Conservation (phyloP, 2,329 filamentous ascomycete genomes). For the Sarocladium oryzae region DNA sequence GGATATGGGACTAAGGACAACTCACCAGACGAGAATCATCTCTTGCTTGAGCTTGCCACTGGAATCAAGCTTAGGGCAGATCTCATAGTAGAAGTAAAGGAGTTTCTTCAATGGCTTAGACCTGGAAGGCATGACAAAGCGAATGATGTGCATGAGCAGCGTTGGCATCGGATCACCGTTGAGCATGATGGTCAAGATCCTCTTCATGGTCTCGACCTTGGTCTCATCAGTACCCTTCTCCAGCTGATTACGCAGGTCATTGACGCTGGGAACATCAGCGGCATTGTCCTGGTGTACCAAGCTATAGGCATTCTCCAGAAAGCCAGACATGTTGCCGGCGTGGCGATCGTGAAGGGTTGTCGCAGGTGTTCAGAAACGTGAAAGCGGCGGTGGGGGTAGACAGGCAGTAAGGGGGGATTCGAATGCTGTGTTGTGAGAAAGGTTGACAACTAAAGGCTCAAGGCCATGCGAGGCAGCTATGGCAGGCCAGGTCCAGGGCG, state of each 20-base stretch:
- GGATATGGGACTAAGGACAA: too few species aligned
- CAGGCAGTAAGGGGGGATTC: conserved; percentile 23
- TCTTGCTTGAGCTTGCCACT: conserved; percentile 97
- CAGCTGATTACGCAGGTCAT: conserved; percentile 86
- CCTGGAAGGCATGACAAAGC: conserved; percentile 98
- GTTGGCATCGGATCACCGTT: conserved; percentile 95
- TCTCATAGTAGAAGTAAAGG: conserved; percentile 98
- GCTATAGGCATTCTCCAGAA: conserved; percentile 92
- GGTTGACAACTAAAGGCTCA: conserved; percentile 11
- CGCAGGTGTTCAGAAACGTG: conserved; percentile 20
- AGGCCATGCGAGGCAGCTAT: conserved; percentile 23
- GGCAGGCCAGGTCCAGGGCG: conserved; percentile 22
- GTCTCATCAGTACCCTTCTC: conserved; percentile 91
- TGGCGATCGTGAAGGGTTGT: conserved; percentile 15
- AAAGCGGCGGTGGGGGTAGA: conserved; percentile 25
- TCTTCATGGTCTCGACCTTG: conserved; percentile 95
- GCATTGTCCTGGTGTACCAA: conserved; percentile 97
- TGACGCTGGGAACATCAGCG: conserved; percentile 81
- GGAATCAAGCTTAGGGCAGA: conserved; percentile 91
- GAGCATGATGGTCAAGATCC: conserved; percentile 93
- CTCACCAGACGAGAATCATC: conserved; percentile 96
- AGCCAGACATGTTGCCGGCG: conserved; percentile 68
- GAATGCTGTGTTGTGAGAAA: background rate
- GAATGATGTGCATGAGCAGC: conserved; percentile 98
- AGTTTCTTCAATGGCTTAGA: conserved; percentile 96